Base-by-base conservation (phyloP, 2,329 filamentous ascomycete genomes). In the Neurospora sp. region DNA sequence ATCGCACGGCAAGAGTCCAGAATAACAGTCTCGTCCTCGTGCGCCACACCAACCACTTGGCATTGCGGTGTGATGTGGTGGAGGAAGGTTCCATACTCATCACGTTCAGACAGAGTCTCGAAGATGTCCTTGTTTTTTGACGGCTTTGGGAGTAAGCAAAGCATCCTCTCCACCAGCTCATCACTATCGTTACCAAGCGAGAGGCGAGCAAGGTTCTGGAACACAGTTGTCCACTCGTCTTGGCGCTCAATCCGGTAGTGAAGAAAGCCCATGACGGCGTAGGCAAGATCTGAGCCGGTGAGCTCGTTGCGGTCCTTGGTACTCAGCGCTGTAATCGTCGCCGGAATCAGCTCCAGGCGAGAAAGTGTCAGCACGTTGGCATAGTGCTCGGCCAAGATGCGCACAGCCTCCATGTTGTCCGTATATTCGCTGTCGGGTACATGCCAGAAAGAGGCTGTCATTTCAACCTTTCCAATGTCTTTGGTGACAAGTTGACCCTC, bases 201-300 rank as follows among this genome's bases (percentile, higher is more conserved):
- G 1, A 81, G 67, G 66, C 78, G 72, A 2, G 78, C 78, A 71
- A 81, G 81, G 36, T 79, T 79, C 69, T 80, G 78, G 73, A 80
- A 81, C 11, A 76, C 71, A 12, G 76, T 62, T 76, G 41, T 81
- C 79, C 6, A 12, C 11, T 17, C 17, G 74, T 78, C 41, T 70
- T 66, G 71, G 79, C 77, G 37, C 81, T 75, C 41, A 74, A 75
- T 78, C 2, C 78, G 75, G 46, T 77, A 69, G 8, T 77, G 75
- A 46, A 81, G 70, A 28, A 81, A 75, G 28, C 80, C 79, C 79
- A 80, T 80, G 1, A 81, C 74, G 1, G 77, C 80, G 66, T 81
- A 81, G 2, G 77, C 75, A 37, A 76, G 77, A 40, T 81, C 80
- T 37, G 78, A 78, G 1, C 73, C 68, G 17, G 76, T 71, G 36